Base-by-base conservation (phyloP, 306 rosid species). In the Vigna unguiculata region DNA sequence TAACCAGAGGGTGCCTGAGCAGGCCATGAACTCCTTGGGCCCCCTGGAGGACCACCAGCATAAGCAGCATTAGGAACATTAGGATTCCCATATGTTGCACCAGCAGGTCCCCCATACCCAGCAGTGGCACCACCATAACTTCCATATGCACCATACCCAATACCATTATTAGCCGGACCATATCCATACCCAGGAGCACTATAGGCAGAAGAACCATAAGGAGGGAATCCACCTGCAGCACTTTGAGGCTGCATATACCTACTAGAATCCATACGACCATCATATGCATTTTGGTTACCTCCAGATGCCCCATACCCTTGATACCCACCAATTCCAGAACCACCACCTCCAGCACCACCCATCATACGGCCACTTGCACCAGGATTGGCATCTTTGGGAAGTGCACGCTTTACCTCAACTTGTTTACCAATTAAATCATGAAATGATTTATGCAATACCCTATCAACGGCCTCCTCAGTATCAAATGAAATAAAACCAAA, bases 361-460 rank as follows among this genome's bases (percentile, higher is more conserved):
- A 85, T 83, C 64, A 85, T 60, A 9, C 97, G 96, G 71, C 96
- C 85, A 82, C 93, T 93, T 62, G 93, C 86, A 78, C 99, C 93
- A 24, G 97, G 97, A 80, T 96, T 96, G 41, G 98, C 91, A 83
- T 96, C 99, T 84, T 96, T 96, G 9, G 99, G 99, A 85, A 96
- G 99, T 34, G 99, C 99, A 62, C 98, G 93, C 90, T 96, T 96
- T 66, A 96, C 99, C 80, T 96, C 99, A 65, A 96, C 99, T 69
- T 96, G 99, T 85, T 96, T 96, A 75, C 99, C 99, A 84, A 84
- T 86, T 81, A 96, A 85, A 81, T 96, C 99, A 82, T 96, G 99
- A 82, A 91, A 96, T 63, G 96, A 84, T 84, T 96, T 96, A 83
- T 93, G 94, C 85, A 96, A 86, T 76, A 96, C 99, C 85, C 93